Conservation (phyloP, 2,329 filamentous ascomycete species). For the Pestalotiopsis fici region DNA sequence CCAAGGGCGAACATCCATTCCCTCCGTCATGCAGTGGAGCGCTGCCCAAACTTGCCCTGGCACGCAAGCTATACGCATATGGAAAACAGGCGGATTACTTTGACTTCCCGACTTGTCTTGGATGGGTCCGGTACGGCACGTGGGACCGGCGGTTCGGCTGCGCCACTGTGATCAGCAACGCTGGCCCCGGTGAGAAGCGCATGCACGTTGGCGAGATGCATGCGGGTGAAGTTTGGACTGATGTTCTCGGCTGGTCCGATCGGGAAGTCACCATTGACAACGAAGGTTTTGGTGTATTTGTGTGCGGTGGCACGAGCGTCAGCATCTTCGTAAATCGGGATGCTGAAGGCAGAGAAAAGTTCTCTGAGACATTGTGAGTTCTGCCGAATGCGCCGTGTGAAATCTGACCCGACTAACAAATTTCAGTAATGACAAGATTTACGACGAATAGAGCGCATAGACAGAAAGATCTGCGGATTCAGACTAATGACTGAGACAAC, state of each 20-base stretch:
- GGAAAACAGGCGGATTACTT: constrained; percentile 67
- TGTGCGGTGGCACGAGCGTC: constrained; percentile 34
- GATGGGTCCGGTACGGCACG: constrained; percentile 55
- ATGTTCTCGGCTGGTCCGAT: constrained; percentile 58
- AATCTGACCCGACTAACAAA: neutral
- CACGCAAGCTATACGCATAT: constrained; percentile 67
- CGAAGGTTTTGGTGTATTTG: constrained; percentile 62
- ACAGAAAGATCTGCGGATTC: neutral
- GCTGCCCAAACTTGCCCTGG: constrained; percentile 60
- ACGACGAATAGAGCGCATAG: constrained; percentile 2
- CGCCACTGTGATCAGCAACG: constrained; percentile 59
- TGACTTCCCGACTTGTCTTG: constrained; percentile 62
- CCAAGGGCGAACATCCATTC: constrained; percentile 41
- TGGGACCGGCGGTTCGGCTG: constrained; percentile 48
- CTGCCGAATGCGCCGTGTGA: neutral
- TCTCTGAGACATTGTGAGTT: constrained; percentile 20
- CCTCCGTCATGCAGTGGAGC: constrained; percentile 54
- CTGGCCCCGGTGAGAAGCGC: constrained; percentile 49
- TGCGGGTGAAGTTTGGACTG: constrained; percentile 63
- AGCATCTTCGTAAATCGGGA: constrained; percentile 20
- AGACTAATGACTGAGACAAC: neutral
- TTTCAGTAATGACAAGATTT: constrained; percentile 11
- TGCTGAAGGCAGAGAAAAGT: constrained; percentile 18
- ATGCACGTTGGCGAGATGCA: constrained; percentile 66
- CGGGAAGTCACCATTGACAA: constrained; percentile 60